Evolutionary conservation across 306 rosid species (phyloP).

Genomic region (Cucurbita ficifolia): DNA sequence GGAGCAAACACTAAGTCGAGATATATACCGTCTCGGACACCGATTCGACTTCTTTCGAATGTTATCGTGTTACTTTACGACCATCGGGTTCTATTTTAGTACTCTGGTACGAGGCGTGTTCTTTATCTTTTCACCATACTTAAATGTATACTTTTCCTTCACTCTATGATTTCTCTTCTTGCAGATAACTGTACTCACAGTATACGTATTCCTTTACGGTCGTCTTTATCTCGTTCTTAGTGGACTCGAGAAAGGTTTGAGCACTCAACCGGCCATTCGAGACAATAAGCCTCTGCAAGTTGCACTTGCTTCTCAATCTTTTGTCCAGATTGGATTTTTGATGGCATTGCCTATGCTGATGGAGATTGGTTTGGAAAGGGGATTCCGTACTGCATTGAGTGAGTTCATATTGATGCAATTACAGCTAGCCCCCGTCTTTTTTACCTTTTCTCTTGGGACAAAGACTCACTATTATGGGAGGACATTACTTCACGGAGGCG

Average conservation of each 20-base stretch:
- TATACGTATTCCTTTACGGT: conserved; percentile 85
- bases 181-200: conserved; percentile 94
- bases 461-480: conserved; percentile 95
- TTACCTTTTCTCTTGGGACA: conserved; percentile 92
- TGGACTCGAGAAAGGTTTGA: conserved; percentile 89
- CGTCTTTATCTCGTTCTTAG: conserved; percentile 95
- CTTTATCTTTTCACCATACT: background rate
- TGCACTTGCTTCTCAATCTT: conserved; percentile 91
- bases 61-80: conserved; percentile 91
- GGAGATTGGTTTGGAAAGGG: conserved; percentile 97
- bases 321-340: conserved; percentile 91
- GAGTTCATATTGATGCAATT: conserved; percentile 89
- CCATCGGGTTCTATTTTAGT: conserved; percentile 90
- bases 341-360: conserved; percentile 96
- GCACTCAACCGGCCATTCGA: conserved; percentile 55
- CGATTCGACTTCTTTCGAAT: conserved; percentile 95
- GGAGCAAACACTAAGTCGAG: conserved; percentile 91
- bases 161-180: conserved; percentile 8
- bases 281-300: conserved; percentile 97
- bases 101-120: conserved; percentile 45
- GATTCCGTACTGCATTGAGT: conserved; percentile 91
- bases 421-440: conserved; percentile 93
- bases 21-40: conserved; percentile 91
- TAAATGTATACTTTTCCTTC: background rate
- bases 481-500: conserved; percentile 96